Evolutionary conservation across 768 basidiomycete species (phyloP), one percentile per base, ranked within the genome.

Genomic region (Panus rudis): DNA sequence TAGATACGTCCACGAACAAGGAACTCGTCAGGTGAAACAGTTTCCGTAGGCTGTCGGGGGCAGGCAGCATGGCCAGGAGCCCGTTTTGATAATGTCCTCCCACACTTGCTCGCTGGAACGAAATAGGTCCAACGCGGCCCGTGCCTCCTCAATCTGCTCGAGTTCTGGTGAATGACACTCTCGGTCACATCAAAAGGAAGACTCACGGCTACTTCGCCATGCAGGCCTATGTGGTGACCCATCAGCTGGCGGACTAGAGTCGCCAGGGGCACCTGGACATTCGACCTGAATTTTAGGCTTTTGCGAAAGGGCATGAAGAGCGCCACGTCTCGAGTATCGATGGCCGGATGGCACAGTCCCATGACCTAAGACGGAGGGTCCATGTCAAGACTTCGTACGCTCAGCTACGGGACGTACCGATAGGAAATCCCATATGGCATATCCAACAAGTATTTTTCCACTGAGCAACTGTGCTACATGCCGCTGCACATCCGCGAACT

Each of bases 261-360:
- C 25, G 55, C 44, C 28, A 78, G 60, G 13, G 65, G 62, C 17
- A 75, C 51, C 12, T 65, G 53, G 10, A 38, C 39, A 34, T 50
- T 53, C n/a, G 56, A 51, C 39, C 60, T 58, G 43, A 55, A 66
- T 41, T 63, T 58, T 4, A 74, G 60, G 28, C 61, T 67, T 47
- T 67, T 68, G 13, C 71, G 67, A 35, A 78, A 62, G 8, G 77
- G 74, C 30, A 69, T 60, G 58, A 71, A 79, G 19, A 75, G 58
- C 3, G 74, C 76, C 11, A 73, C 63, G 47, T 79, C 77, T n/a
- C 77, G 68, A 2, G 75, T 78, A 47, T 72, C 52, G 31, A 75
- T 57, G 7, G 74, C 65, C 7, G 73, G 70, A 53, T 78, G 76
- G 19, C 67, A 65, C 28, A 78, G 55, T 12, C 70, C 72, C 52